These are phyloP conservation scores for Chlamydomonas schloesseri DNA, from an alignment of 139 green algal species.

Conservation along the genomic window DNA sequence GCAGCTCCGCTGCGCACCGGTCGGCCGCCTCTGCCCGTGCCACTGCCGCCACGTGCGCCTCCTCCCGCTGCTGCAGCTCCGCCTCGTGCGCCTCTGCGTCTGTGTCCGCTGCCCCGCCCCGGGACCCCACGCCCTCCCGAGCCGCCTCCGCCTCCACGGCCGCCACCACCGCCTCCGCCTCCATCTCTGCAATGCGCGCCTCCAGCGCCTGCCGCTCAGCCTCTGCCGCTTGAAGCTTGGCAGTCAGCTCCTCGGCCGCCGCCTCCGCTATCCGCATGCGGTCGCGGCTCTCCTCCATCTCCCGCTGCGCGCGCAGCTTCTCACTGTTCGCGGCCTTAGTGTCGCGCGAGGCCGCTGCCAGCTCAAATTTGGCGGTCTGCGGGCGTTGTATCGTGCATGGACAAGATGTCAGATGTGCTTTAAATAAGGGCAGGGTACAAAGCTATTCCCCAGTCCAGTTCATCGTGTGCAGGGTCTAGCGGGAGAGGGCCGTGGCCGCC, in stretches of 20 bases:
- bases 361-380: constrained; percentile 11
- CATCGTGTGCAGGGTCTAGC: too few species aligned
- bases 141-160: neutral
- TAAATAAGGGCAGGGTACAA: too few species aligned
- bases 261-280: neutral
- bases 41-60: neutral
- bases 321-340: constrained; percentile 27
- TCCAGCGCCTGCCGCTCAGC: neutral
- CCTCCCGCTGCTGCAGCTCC: neutral
- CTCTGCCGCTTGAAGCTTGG: neutral
- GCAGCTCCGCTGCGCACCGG: too few species aligned
- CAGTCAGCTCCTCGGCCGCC: neutral
- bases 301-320: constrained; percentile 25
- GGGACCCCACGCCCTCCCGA: too few species aligned
- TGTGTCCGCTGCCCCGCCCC: too few species aligned
- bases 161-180: neutral
- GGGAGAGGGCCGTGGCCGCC: too few species aligned
- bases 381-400: too few species aligned
- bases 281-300: constrained; percentile 30
- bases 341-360: constrained; percentile 25
- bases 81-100: too few species aligned
- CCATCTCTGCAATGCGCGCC: neutral
- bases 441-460: too few species aligned
- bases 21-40: too few species aligned
- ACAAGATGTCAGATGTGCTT: too few species aligned